Evolutionary conservation across 192 early-diverging fungal genomes (phyloP).

Genomic region (Coemansia reversa): DNA sequence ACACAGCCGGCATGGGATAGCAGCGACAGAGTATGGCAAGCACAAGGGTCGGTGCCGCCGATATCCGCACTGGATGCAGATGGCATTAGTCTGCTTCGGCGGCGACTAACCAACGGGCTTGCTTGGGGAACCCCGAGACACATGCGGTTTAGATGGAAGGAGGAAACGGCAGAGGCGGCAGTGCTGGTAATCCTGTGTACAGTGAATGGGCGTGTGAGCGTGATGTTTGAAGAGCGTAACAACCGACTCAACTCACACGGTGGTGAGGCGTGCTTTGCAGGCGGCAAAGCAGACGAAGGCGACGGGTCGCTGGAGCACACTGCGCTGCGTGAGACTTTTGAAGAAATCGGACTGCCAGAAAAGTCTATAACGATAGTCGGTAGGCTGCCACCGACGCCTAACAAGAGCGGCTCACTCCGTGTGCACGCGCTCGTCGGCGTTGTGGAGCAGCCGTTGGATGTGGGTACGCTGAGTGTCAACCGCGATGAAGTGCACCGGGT

Average conservation of each 20-base stretch:
- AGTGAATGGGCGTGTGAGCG: conserved; percentile 58
- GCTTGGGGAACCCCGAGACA: conserved; percentile 2
- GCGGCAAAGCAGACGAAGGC: conserved; percentile 65
- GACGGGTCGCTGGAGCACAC: conserved; percentile 63
- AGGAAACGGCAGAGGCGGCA: conserved; percentile 20
- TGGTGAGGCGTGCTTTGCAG: conserved; percentile 80
- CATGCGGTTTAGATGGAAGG: conserved; percentile 20
- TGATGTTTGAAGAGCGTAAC: conserved; percentile 79
- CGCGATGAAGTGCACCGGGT: conserved; percentile 66
- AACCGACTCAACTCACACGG: conserved; percentile 64
- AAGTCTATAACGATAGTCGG: conserved; percentile 62
- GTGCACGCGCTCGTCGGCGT: conserved; percentile 67
- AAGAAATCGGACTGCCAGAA: conserved; percentile 67
- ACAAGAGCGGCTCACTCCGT: conserved; percentile 56
- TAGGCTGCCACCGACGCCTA: conserved; percentile 60
- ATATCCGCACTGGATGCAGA: conserved; percentile 19
- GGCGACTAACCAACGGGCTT: conserved; percentile 19
- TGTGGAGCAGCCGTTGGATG: conserved; percentile 49
- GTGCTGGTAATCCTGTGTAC: conserved; percentile 63
- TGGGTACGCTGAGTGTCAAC: conserved; percentile 52
- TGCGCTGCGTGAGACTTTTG: conserved; percentile 76
- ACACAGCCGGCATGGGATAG: neutral
- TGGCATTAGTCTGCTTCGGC: conserved; percentile 13
- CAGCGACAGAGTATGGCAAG: neutral
- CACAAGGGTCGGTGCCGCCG: conserved; percentile 8